These are phyloP conservation scores for Diaporthe vaccinii DNA, from an alignment of 2,329 filamentous ascomycete genomes.

Conservation along the genomic window DNA sequence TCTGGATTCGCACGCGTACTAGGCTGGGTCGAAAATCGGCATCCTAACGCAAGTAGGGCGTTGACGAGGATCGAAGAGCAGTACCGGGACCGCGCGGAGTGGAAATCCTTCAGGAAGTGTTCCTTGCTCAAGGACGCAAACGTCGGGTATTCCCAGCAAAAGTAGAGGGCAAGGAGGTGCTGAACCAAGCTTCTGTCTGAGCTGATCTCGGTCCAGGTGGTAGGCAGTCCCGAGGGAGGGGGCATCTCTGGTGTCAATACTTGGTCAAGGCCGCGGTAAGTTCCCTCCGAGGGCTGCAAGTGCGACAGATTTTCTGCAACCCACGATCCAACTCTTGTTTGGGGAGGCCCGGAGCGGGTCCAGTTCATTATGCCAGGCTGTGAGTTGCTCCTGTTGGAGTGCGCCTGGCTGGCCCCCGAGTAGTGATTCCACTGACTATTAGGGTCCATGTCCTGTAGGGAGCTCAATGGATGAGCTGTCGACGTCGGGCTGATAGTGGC, in stretches of 20 bases:
- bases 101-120: conserved; percentile 77
- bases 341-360: conserved; percentile 57
- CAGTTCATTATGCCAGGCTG: conserved; percentile 62
- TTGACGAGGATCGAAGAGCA: conserved; percentile 78
- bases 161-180: conserved; percentile 76
- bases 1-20: conserved; percentile 73
- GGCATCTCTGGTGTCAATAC: conserved; percentile 62
- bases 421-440: conserved; percentile 60
- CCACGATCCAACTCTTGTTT: conserved; percentile 65
- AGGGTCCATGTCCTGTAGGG: conserved; percentile 57
- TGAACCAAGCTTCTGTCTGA: conserved; percentile 70
- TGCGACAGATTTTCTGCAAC: conserved; percentile 52
- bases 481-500: conserved; percentile 50
- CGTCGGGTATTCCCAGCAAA: conserved; percentile 83
- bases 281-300: conserved; percentile 39
- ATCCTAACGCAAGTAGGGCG: conserved; percentile 74
- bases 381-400: conserved; percentile 61
- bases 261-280: conserved; percentile 60
- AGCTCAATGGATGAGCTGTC: conserved; percentile 48
- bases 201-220: conserved; percentile 73
- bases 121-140: conserved; percentile 81
- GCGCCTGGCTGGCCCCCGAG: conserved; percentile 60
- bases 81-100: conserved; percentile 70
- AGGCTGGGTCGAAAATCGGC: conserved; percentile 76
- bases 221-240: conserved; percentile 57